These are phyloP conservation scores for Fusarium begoniae DNA, from an alignment of 2,329 filamentous ascomycete genomes.

Conservation along the genomic window DNA sequence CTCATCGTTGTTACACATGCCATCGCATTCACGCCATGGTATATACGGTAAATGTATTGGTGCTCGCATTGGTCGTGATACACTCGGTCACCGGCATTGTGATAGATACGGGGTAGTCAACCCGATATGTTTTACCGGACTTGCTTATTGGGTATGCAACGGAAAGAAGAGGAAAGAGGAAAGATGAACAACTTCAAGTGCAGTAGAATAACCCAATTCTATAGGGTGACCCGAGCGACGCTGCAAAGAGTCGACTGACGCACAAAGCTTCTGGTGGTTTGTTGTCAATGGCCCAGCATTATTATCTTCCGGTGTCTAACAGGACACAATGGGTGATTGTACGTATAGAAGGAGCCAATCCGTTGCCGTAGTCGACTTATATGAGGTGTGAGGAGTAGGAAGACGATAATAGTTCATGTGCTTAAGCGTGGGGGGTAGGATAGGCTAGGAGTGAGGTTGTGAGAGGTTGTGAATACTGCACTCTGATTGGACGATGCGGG, in stretches of 20 bases:
- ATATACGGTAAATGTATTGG: background rate
- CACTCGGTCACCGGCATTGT: background rate
- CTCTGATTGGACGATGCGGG: conserved; percentile 35
- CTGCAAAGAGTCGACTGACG: background rate
- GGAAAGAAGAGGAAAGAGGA: background rate
- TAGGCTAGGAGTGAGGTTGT: conserved; percentile 35
- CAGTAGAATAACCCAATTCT: background rate
- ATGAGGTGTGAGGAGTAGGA: background rate
- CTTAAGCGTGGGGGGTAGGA: conserved; percentile 1
- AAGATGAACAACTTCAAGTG: background rate
- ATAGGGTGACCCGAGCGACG: background rate
- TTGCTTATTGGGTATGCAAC: background rate
- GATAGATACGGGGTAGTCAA: background rate
- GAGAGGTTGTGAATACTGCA: conserved; percentile 24
- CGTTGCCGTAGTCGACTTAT: background rate
- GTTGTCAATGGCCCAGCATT: background rate
- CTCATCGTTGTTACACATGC: background rate
- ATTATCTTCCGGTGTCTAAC: background rate
- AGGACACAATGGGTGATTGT: background rate
- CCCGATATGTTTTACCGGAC: background rate
- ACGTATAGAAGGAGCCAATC: background rate
- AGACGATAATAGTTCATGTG: background rate
- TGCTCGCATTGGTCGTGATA: background rate
- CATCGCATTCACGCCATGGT: background rate
- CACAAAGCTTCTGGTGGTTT: background rate